These are phyloP conservation scores for Colletotrichum spinosum DNA, from an alignment of 2,329 filamentous ascomycete genomes.

Conservation along the genomic window DNA sequence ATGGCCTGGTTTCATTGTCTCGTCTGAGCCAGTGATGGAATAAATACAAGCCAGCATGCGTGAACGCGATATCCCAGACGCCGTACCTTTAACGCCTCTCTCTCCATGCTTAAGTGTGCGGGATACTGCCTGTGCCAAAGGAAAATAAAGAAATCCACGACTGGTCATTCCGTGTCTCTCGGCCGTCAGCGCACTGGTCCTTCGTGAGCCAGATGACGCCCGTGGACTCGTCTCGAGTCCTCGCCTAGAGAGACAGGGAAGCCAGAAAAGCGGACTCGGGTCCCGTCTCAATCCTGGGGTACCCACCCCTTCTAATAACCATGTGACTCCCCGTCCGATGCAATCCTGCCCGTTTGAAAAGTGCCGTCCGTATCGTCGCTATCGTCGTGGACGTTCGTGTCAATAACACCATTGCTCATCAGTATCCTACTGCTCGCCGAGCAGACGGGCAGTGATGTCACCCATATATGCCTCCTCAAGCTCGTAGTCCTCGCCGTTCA, in stretches of 20 bases:
- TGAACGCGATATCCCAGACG: too few relatives aligned
- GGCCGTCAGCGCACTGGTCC: too few relatives aligned
- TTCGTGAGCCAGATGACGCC: too few relatives aligned
- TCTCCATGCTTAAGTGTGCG: too few relatives aligned
- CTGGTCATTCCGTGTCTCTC: too few relatives aligned
- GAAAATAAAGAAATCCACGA: background rate
- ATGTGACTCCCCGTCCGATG: slow-evolving; percentile 29
- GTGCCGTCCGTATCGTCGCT: background rate
- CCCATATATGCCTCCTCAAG: slow-evolving; percentile 92
- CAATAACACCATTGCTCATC: background rate
- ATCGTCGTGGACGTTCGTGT: background rate
- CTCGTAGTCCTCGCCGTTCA: slow-evolving; percentile 82
- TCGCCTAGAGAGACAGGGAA: background rate
- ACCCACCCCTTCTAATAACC: slow-evolving; percentile 17
- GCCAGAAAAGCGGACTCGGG: background rate
- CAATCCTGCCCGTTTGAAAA: background rate
- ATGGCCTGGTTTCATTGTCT: too few relatives aligned
- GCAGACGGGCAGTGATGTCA: slow-evolving; percentile 85
- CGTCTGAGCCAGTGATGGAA: too few relatives aligned
- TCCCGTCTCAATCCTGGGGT: background rate
- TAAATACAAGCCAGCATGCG: background rate
- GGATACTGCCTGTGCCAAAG: background rate
- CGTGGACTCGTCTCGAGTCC: background rate
- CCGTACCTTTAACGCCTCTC: too few relatives aligned
- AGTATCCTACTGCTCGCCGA: slow-evolving; percentile 74